These are phyloP conservation scores for Westerdykella sp. DNA, from an alignment of 2,329 filamentous ascomycete species.

Conservation along the genomic window DNA sequence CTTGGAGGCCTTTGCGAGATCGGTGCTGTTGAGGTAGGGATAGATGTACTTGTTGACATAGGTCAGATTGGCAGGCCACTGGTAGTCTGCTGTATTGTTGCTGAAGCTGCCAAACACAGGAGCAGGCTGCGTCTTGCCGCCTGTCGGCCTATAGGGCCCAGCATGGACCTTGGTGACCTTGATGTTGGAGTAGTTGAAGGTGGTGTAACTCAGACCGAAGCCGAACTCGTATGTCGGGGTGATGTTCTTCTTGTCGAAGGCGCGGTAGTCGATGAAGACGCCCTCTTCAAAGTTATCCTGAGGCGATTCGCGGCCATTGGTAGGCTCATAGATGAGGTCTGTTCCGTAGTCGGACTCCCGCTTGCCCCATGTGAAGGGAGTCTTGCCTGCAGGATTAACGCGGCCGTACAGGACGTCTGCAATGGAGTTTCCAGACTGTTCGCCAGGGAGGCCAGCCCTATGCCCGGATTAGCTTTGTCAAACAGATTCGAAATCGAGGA, in stretches of 20 bases:
- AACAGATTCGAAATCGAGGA: not conserved
- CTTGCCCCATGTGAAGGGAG: constrained; percentile 73
- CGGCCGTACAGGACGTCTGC: constrained; percentile 78
- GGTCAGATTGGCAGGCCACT: constrained; percentile 57
- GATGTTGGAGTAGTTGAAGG: constrained; percentile 67
- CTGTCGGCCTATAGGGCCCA: constrained; percentile 53
- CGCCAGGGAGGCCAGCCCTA: constrained; percentile 66
- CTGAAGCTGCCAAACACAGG: constrained; percentile 60
- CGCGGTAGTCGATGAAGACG: constrained; percentile 73
- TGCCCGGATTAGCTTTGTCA: not conserved
- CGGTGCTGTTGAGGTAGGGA: constrained; percentile 62
- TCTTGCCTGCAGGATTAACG: constrained; percentile 68
- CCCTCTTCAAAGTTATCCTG: constrained; percentile 72
- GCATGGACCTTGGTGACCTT: constrained; percentile 48
- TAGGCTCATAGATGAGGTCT: constrained; percentile 61
- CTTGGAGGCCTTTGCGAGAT: constrained; percentile 51
- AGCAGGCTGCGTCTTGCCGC: constrained; percentile 57
- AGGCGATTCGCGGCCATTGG: constrained; percentile 59
- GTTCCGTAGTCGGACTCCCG: constrained; percentile 62
- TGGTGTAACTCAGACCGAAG: constrained; percentile 74
- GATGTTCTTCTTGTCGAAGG: constrained; percentile 61
- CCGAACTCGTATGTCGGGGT: constrained; percentile 76
- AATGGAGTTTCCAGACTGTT: constrained; percentile 75
- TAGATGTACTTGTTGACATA: constrained; percentile 58
- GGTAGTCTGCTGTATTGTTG: constrained; percentile 58